Conservation (phyloP, 2,329 filamentous ascomycete species). For the Paraphaeosphaeria sporulosa region DNA sequence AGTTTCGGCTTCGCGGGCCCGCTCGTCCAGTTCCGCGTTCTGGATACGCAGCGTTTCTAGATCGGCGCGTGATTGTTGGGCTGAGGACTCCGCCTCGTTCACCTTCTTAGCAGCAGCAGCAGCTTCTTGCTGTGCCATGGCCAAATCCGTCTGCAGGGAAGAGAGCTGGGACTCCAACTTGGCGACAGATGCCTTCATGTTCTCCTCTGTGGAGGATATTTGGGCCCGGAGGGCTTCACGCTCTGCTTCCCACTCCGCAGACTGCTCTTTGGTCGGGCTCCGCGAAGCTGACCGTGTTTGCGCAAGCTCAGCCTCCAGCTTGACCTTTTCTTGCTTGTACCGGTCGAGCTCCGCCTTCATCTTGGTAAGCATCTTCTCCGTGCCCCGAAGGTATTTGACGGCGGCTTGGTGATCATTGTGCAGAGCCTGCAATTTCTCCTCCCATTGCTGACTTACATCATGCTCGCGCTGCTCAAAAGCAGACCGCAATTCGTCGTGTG, state of each 20-base stretch:
- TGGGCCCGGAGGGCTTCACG: constrained; percentile 71
- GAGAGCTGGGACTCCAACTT: constrained; percentile 76
- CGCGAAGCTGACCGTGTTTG: constrained; percentile 52
- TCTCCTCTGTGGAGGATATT: constrained; percentile 72
- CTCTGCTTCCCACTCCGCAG: constrained; percentile 77
- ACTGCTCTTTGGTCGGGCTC: constrained; percentile 52
- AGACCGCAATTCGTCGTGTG: constrained; percentile 85
- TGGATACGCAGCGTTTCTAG: constrained; percentile 84
- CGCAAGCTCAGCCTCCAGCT: constrained; percentile 84
- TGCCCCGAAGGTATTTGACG: constrained; percentile 97
- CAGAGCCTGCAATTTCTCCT: constrained; percentile 90
- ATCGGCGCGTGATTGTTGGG: constrained; percentile 68
- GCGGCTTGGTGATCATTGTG: constrained; percentile 98
- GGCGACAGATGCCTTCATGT: constrained; percentile 70
- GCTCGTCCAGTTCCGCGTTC: constrained; percentile 80
- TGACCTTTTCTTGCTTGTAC: constrained; percentile 85
- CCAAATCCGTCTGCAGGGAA: constrained; percentile 73
- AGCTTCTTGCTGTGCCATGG: constrained; percentile 71
- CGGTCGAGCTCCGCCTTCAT: constrained; percentile 97
- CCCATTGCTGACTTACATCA: constrained; percentile 87
- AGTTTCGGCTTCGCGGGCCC: constrained; percentile 87
- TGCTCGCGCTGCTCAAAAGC: constrained; percentile 80
- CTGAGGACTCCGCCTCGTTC: constrained; percentile 62
- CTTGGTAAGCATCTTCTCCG: constrained; percentile 98
- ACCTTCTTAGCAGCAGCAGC: constrained; percentile 64